Evolutionary conservation across 1,139 yeast genomes (phyloP).

Genomic region (Magnusiomyces fungicola): DNA sequence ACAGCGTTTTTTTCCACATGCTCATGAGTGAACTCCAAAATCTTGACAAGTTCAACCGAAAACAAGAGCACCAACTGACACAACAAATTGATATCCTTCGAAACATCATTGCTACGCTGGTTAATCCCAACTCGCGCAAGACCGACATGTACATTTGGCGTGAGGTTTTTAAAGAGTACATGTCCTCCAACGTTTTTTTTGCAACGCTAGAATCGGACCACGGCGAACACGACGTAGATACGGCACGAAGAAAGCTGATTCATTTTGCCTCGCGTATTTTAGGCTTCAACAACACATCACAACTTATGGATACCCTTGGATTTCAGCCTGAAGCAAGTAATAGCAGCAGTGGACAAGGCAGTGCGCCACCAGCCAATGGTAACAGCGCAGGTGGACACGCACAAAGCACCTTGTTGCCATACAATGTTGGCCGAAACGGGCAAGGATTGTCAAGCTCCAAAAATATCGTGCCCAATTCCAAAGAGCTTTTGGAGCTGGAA

Average conservation of each 20-base stretch:
- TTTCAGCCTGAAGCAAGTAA: neutral
- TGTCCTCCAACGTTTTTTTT: slow-evolving; percentile 61
- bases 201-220: slow-evolving; percentile 45
- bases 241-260: slow-evolving; percentile 33
- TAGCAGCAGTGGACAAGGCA: too few relatives aligned
- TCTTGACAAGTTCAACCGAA: slow-evolving; percentile 41
- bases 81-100: slow-evolving; percentile 41
- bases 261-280: slow-evolving; percentile 42
- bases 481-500: slow-evolving; percentile 3
- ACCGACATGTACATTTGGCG: slow-evolving; percentile 67
- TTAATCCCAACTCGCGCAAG: slow-evolving; percentile 36
- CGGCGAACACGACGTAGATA: slow-evolving; percentile 38
- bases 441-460: too few relatives aligned
- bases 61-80: slow-evolving; percentile 42
- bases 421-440: too few relatives aligned
- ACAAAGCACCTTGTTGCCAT: too few relatives aligned
- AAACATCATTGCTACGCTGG: slow-evolving; percentile 34
- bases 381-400: too few relatives aligned
- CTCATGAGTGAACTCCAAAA: slow-evolving; percentile 49
- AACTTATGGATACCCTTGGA: neutral
- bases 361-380: too few relatives aligned
- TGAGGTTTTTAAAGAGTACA: slow-evolving; percentile 54
- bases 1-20: slow-evolving; percentile 49
- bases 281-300: slow-evolving; percentile 28
- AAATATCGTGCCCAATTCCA: neutral